Conservation (phyloP, 1,284 basidiomycete genomes). For the Fomitopsis palustris region DNA sequence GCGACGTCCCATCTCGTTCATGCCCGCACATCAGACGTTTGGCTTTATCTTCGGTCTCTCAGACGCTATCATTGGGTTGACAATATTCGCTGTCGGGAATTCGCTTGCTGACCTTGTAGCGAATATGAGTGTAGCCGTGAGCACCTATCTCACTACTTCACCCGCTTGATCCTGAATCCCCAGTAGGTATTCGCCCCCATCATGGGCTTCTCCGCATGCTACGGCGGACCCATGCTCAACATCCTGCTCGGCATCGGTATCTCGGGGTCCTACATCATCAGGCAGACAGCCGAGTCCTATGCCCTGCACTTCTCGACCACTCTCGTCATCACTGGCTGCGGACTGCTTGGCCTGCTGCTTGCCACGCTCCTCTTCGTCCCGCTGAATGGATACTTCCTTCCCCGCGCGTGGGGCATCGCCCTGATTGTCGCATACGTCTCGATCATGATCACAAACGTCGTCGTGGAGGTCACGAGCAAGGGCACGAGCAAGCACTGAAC, state of each 20-base stretch:
- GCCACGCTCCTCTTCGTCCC: constrained; percentile 86
- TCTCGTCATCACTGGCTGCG: constrained; percentile 78
- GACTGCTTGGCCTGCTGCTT: constrained; percentile 72
- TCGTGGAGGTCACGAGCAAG: constrained; percentile 57
- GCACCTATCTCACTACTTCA: constrained; percentile 19
- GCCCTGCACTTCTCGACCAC: constrained; percentile 78
- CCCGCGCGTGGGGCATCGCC: constrained; percentile 75
- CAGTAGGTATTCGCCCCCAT: constrained; percentile 73
- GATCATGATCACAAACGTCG: constrained; percentile 72
- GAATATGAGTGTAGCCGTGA: constrained; percentile 88
- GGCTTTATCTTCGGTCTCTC: constrained; percentile 92
- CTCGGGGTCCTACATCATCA: constrained; percentile 72
- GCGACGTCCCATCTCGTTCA: not conserved
- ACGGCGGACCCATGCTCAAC: constrained; percentile 95
- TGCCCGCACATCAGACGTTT: constrained; percentile 59
- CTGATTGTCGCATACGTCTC: constrained; percentile 73
- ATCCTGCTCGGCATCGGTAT: constrained; percentile 89
- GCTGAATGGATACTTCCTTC: constrained; percentile 78
- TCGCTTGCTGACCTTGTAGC: constrained; percentile 96
- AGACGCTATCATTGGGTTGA: constrained; percentile 96
- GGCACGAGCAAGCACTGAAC: not conserved
- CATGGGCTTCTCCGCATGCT: constrained; percentile 93
- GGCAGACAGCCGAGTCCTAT: constrained; percentile 58
- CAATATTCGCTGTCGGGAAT: constrained; percentile 95
- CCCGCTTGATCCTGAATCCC: not conserved